phyloP scores from a whole-genome alignment of 371 early-diverging fungal species.

The Coemansia sp. region DNA sequence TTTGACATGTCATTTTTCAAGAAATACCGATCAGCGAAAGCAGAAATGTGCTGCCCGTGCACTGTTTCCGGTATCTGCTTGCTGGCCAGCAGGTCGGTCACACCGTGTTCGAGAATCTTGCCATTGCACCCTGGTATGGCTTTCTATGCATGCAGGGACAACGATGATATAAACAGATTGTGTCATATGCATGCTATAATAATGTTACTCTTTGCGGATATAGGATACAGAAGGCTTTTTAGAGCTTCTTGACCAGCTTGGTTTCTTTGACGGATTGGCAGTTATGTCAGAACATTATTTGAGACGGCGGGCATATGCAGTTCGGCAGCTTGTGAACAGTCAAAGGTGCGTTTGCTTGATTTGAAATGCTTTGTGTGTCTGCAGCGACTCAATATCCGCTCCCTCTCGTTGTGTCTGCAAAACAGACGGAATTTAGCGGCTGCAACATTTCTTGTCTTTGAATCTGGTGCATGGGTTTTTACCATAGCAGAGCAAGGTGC shows the following conservation, averaged over 20 bases:
- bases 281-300: conserved; percentile 4
- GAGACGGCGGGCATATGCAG: conserved; percentile 42
- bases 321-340: conserved; percentile 1
- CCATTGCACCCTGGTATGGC: background rate
- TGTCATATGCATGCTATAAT: background rate
- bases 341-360: conserved; percentile 8
- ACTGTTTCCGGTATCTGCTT: conserved; percentile 2
- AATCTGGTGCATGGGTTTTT: too few relatives aligned
- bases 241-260: conserved; percentile 14
- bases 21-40: conserved; percentile 5
- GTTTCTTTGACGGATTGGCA: conserved; percentile 52
- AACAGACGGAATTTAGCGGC: background rate
- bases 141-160: conserved; percentile 5
- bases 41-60: conserved; percentile 6
- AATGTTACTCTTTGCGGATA: conserved; percentile 1
- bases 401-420: background rate
- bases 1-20: background rate
- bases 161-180: background rate
- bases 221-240: conserved; percentile 11
- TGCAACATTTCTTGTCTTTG: background rate
- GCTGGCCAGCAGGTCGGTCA: background rate
- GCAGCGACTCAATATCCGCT: background rate
- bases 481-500: background rate
- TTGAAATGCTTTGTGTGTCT: background rate
- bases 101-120: background rate